phyloP scores from a whole-genome alignment of 345 rosid genomes.

The Pistacia integerrima region DNA sequence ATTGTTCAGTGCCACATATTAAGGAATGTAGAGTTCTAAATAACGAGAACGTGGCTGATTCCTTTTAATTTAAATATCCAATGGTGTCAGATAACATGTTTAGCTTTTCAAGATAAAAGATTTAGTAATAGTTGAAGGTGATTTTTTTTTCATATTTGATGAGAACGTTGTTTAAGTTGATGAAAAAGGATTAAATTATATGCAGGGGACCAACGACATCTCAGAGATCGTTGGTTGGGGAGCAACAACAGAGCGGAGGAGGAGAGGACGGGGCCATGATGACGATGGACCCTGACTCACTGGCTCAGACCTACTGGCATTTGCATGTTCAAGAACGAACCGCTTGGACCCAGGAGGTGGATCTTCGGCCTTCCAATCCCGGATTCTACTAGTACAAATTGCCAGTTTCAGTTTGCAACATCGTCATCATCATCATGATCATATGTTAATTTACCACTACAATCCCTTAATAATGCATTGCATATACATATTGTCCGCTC shows the following conservation, averaged over 20 bases:
- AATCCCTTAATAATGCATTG: too few relatives aligned
- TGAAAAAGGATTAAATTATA: conserved; percentile 13
- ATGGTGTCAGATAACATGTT: too few relatives aligned
- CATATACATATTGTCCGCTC: too few relatives aligned
- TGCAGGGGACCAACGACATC: conserved; percentile 56
- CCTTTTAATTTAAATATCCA: too few relatives aligned
- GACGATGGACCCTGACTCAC: conserved; percentile 78
- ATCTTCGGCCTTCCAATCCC: conserved; percentile 65
- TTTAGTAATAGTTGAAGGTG: too few relatives aligned
- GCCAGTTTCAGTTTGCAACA: not conserved
- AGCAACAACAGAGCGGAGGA: conserved; percentile 40
- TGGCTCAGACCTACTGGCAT: conserved; percentile 95
- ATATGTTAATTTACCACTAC: too few relatives aligned
- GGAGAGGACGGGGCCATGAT: conserved; percentile 19
- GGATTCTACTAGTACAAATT: conserved; percentile 22
- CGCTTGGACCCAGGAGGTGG: conserved; percentile 96
- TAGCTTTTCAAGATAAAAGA: too few relatives aligned
- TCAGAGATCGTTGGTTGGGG: conserved; percentile 44
- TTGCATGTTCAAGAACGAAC: conserved; percentile 81
- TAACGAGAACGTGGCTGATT: too few relatives aligned
- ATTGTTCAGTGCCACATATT: not conserved
- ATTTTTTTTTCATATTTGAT: too few relatives aligned
- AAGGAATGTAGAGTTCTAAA: not conserved
- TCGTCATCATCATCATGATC: not conserved
- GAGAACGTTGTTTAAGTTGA: not conserved